Evolutionary conservation across 1,139 yeast species (phyloP), one percentile per base, ranked within the genome.

Genomic region (Blastobotrys buckinghamii): DNA sequence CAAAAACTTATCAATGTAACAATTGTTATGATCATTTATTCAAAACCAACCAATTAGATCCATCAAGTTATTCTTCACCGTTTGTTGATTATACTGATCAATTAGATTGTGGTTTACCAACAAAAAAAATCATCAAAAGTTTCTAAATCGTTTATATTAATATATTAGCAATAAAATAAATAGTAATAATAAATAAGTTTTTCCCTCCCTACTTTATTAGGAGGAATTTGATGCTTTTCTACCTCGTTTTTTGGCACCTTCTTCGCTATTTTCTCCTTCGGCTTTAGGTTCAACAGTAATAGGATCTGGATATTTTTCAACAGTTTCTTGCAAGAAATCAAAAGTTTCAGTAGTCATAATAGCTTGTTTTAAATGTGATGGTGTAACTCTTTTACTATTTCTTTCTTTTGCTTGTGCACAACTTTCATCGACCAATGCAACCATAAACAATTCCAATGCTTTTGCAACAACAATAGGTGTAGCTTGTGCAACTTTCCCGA

Each of bases 401-500:
- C 80, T 77, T 49, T 74, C 72, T 50, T 82, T 79, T 9, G 97
- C 96, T 59, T 86, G 89, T 42, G 78, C 75, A 47, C 88, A 82
- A 16, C 95, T 78, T 45, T 86, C 90, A 60, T 86, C 92, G 47
- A 92, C 95, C 53, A 94, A 74, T 51, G 92, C 80, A 49, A 95
- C 89, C 78, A 92, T 81, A 64, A 92, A 92, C 53, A 88, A 78
- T 68, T 92, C 98, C 49, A 92, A 74, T 0, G 97, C 96, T 55
- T 96, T 77, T 9, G 98, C 97, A 12, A 92, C 96, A 29, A 90
- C 90, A 22, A 92, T 84, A 0, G 99, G 99, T 2, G 98, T 92
- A 3, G 97, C 97, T 65, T 90, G 97, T 9, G 98, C 97, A 15
- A 94, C 98, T 66, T 92, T 92, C 38, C 99, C 99, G 44, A 92